Evolutionary conservation across 2,329 filamentous ascomycete species (phyloP).

Genomic region (Pyrenochaeta sp.): DNA sequence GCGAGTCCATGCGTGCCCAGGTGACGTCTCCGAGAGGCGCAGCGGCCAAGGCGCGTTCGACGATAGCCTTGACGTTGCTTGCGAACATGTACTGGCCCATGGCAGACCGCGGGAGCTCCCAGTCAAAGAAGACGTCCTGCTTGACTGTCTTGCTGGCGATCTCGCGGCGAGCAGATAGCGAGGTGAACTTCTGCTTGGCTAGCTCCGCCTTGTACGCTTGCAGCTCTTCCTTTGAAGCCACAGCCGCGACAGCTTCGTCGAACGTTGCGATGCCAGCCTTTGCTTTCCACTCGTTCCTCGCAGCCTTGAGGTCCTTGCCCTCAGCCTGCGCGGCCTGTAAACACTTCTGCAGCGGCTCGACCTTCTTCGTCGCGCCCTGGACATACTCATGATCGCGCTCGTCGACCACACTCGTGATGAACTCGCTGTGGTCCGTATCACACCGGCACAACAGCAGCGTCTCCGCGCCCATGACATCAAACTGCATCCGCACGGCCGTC

Average conservation of each 20-base stretch:
- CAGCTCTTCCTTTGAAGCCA: constrained; percentile 37
- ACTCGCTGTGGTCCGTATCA: constrained; percentile 51
- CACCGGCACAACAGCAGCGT: constrained; percentile 52
- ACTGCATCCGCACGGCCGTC: constrained; percentile 50
- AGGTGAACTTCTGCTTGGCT: constrained; percentile 11
- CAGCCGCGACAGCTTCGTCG: constrained; percentile 46
- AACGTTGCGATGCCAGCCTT: constrained; percentile 44
- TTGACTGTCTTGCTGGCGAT: constrained; percentile 32
- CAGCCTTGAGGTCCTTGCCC: constrained; percentile 35
- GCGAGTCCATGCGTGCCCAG: constrained; percentile 49
- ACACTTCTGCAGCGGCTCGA: constrained; percentile 38
- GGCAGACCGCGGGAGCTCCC: constrained; percentile 47
- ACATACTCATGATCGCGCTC: constrained; percentile 52
- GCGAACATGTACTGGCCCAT: constrained; percentile 50
- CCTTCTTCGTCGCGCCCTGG: constrained; percentile 47
- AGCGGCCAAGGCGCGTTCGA: constrained; percentile 46
- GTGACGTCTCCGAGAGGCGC: constrained; percentile 51
- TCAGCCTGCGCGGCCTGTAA: constrained; percentile 30
- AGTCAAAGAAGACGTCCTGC: constrained; percentile 38
- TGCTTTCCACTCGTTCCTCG: constrained; percentile 44
- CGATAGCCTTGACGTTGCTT: constrained; percentile 40
- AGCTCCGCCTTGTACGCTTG: constrained; percentile 28
- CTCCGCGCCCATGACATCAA: constrained; percentile 54
- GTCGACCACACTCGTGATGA: constrained; percentile 52
- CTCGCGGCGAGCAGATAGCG: constrained; percentile 11